Evolutionary conservation across 2,329 filamentous ascomycete genomes (phyloP).

Genomic region (Cladosporium cucumerinum): DNA sequence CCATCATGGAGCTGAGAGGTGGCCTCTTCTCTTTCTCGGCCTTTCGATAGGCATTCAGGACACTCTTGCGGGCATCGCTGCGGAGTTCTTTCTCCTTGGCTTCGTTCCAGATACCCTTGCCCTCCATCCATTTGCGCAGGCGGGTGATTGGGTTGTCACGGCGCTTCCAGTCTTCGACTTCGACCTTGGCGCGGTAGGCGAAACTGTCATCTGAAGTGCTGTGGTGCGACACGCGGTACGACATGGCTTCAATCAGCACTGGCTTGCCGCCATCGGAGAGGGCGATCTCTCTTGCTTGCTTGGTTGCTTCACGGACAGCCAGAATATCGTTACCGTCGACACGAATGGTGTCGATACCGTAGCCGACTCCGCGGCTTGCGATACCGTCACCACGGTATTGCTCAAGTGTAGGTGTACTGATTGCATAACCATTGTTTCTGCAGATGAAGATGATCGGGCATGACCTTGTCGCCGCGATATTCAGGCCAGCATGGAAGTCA

Average conservation of each 20-base stretch:
- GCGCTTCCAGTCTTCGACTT: conserved; percentile 92
- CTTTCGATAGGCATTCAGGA: conserved; percentile 78
- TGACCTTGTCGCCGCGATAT: conserved; percentile 84
- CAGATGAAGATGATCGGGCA: conserved; percentile 88
- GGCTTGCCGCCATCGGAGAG: conserved; percentile 76
- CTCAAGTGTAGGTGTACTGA: conserved; percentile 82
- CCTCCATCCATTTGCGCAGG: conserved; percentile 86
- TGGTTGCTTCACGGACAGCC: conserved; percentile 77
- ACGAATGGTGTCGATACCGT: conserved; percentile 89
- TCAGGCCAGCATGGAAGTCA: conserved; percentile 86
- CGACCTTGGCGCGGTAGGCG: conserved; percentile 86
- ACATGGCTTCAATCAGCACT: conserved; percentile 91
- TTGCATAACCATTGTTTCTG: conserved; percentile 89
- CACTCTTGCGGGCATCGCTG: conserved; percentile 64
- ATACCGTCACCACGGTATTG: conserved; percentile 92
- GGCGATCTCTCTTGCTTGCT: conserved; percentile 72
- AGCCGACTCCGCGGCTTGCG: conserved; percentile 78
- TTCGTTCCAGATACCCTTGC: conserved; percentile 79
- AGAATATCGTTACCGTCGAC: conserved; percentile 95
- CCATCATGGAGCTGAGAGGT: conserved; percentile 68
- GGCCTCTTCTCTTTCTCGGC: conserved; percentile 82
- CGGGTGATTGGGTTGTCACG: conserved; percentile 85
- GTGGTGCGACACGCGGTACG: conserved; percentile 96
- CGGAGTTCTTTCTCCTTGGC: conserved; percentile 71
- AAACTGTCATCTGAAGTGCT: conserved; percentile 97